These are phyloP conservation scores for Polyporus arcularius DNA, from an alignment of 768 basidiomycete species.

Conservation along the genomic window DNA sequence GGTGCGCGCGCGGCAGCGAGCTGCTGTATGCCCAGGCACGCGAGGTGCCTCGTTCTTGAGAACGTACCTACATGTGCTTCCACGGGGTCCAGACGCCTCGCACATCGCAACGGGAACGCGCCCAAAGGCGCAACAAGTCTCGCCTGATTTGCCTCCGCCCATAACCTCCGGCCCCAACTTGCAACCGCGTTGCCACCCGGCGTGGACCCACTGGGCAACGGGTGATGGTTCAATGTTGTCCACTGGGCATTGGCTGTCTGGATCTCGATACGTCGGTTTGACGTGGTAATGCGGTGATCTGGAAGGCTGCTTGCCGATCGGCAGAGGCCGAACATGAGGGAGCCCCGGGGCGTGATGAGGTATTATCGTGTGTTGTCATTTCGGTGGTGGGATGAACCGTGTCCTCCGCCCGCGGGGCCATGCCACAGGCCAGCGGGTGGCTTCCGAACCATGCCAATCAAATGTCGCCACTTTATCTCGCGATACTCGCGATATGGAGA, in stretches of 20 bases:
- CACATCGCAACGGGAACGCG: neutral
- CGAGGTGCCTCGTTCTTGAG: neutral
- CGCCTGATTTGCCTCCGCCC: neutral
- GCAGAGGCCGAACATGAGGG: constrained; percentile 9
- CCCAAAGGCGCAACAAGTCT: neutral
- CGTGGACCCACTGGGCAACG: neutral
- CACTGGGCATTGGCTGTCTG: neutral
- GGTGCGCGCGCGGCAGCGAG: too few relatives aligned
- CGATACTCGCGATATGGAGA: constrained; percentile 4
- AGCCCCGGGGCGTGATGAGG: constrained; percentile 1
- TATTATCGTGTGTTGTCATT: constrained; percentile 3
- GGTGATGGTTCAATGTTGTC: neutral
- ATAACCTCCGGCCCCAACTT: neutral
- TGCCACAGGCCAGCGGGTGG: constrained; percentile 7
- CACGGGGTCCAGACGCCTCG: neutral
- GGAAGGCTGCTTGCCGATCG: constrained; percentile 9
- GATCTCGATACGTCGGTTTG: constrained; percentile 4
- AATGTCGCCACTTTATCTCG: constrained; percentile 9
- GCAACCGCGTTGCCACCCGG: neutral
- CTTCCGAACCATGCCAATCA: constrained; percentile 18
- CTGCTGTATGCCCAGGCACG: too few relatives aligned
- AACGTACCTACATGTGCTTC: neutral
- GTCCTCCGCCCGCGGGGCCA: constrained; percentile 9
- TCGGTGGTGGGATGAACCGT: constrained; percentile 10
- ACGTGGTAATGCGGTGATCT: neutral